Evolutionary conservation across 441 rosid genomes (phyloP).

Genomic region (Gossypium laxum): DNA sequence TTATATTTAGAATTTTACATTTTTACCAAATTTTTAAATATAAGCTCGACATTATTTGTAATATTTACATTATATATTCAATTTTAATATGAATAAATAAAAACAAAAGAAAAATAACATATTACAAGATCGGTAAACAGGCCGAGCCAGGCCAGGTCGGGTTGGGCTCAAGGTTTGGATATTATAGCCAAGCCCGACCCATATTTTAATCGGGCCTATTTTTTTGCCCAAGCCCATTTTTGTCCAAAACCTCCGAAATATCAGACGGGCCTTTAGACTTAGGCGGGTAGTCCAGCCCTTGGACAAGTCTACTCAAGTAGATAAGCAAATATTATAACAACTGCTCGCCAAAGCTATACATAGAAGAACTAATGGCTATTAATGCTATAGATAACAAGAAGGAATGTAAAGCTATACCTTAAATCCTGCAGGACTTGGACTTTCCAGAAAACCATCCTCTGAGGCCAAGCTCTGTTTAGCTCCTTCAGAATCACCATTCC

Average conservation of each 20-base stretch:
- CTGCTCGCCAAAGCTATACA: neutral
- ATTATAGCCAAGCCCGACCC: neutral
- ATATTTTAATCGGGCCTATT: neutral
- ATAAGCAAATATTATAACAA: conserved; percentile 1
- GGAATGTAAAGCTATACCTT: conserved; percentile 48
- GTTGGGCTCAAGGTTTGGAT: neutral
- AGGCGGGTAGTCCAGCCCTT: neutral
- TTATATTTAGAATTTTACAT: neutral
- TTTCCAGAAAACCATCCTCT: conserved; percentile 94
- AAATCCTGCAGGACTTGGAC: conserved; percentile 82
- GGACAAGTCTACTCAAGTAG: neutral
- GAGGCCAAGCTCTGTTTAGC: conserved; percentile 86
- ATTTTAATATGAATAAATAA: neutral
- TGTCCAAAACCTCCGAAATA: neutral
- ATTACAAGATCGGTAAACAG: neutral
- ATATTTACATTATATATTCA: neutral
- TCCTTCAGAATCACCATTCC: conserved; percentile 92
- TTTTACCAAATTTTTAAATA: neutral
- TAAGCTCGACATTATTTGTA: neutral
- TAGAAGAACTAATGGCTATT: neutral
- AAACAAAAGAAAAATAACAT: neutral
- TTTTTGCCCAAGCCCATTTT: neutral
- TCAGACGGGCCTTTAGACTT: neutral
- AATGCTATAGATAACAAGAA: conserved; percentile 5
- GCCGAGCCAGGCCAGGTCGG: neutral